phyloP scores from a whole-genome alignment of 1,284 basidiomycete genomes.

The Meira nashicola region DNA sequence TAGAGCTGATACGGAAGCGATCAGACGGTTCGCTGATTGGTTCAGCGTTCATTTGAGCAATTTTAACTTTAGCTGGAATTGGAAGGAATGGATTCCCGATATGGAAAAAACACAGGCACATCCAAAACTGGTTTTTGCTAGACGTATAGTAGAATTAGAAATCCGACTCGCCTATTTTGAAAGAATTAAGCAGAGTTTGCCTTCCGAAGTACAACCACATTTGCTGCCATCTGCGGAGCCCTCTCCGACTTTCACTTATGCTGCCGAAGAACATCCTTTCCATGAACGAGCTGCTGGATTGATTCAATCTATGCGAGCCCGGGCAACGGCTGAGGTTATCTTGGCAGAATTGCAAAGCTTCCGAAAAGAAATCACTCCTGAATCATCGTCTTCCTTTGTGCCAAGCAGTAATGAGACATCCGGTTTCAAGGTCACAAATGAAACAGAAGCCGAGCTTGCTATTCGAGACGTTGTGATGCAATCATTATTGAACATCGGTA shows the following conservation, averaged over 20 bases:
- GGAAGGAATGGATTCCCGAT: constrained; percentile 98
- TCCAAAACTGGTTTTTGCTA: constrained; percentile 80
- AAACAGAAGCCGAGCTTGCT: constrained; percentile 61
- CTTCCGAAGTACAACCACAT: constrained; percentile 65
- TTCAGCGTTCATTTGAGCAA: constrained; percentile 94
- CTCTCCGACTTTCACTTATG: constrained; percentile 77
- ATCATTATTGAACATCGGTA: constrained; percentile 81
- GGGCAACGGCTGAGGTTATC: constrained; percentile 68
- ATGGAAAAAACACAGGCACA: constrained; percentile 65
- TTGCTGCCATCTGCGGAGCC: constrained; percentile 72
- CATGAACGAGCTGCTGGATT: constrained; percentile 75
- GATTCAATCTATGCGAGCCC: constrained; percentile 70
- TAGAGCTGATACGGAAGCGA: constrained; percentile 72
- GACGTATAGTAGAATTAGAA: constrained; percentile 82
- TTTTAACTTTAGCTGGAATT: constrained; percentile 98
- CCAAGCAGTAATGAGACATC: constrained; percentile 53
- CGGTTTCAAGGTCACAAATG: constrained; percentile 25
- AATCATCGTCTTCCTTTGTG: constrained; percentile 8
- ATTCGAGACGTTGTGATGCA: constrained; percentile 79
- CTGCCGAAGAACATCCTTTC: constrained; percentile 69
- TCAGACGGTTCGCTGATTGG: constrained; percentile 83
- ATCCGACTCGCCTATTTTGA: constrained; percentile 90
- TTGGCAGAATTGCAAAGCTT: constrained; percentile 67
- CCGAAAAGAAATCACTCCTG: constrained; percentile 25
- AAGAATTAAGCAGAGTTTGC: constrained; percentile 81